Conservation (phyloP, 164 flowering plant genomes). For the Chloranthus sessilifolius region DNA sequence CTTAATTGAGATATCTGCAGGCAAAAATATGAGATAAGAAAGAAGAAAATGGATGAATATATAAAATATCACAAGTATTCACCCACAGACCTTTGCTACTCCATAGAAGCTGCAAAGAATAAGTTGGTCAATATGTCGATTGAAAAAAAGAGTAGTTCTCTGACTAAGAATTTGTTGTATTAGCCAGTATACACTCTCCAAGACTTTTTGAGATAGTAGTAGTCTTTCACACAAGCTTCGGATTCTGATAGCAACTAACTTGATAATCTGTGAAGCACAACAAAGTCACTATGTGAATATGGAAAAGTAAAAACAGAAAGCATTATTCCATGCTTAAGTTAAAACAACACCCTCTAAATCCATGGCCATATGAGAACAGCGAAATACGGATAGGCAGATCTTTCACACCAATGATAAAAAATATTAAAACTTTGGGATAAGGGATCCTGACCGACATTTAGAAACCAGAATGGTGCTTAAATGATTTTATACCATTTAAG, state of each 20-base stretch:
- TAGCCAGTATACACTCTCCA: constrained; percentile 81
- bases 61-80: constrained; percentile 1
- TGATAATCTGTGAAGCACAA: constrained; percentile 45
- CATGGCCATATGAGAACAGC: too few species aligned
- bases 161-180: constrained; percentile 75
- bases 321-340: too few species aligned
- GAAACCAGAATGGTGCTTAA: too few species aligned
- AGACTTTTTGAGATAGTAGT: constrained; percentile 61
- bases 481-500: too few species aligned
- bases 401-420: too few species aligned
- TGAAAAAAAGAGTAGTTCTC: constrained; percentile 70
- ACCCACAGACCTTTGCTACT: constrained; percentile 75
- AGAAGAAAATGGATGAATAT: too few species aligned
- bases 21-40: constrained; percentile 9
- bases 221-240: constrained; percentile 94
- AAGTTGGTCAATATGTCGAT: constrained; percentile 93
- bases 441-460: too few species aligned
- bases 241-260: constrained; percentile 95
- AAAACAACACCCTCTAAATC: too few species aligned
- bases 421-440: too few species aligned
- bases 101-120: constrained; percentile 91
- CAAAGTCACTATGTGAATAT: too few species aligned
- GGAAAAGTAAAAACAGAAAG: too few species aligned
- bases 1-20: constrained; percentile 80
- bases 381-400: too few species aligned